Conservation (phyloP, 2,329 filamentous ascomycete species). For the Pyricularia grisea region DNA sequence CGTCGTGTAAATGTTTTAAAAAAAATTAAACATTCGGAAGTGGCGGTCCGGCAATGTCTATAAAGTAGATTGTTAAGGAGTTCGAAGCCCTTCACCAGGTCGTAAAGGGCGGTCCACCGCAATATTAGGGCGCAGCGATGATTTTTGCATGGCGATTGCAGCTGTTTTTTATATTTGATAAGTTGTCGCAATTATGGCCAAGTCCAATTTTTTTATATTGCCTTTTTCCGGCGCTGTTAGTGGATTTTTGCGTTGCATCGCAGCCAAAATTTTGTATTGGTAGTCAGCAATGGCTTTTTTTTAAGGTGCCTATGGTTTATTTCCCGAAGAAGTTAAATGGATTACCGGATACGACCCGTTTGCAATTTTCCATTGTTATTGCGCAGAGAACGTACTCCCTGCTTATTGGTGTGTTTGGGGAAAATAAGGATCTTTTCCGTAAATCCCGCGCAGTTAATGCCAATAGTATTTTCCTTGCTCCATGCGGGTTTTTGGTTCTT, state of each 20-base stretch:
- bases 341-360: background rate
- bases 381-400: background rate
- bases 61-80: too few relatives aligned
- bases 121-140: too few relatives aligned
- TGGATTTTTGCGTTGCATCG: background rate
- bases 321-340: background rate
- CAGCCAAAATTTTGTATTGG: background rate
- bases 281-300: background rate
- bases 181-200: background rate
- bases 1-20: too few relatives aligned
- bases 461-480: too few relatives aligned
- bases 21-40: too few relatives aligned
- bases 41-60: too few relatives aligned
- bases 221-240: background rate
- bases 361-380: too few relatives aligned
- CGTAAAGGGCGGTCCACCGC: too few relatives aligned
- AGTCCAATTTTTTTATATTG: background rate
- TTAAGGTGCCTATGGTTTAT: background rate
- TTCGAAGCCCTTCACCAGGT: too few relatives aligned
- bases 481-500: too few relatives aligned
- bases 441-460: too few relatives aligned
- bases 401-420: background rate
- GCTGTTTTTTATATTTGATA: background rate
- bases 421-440: too few relatives aligned
- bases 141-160: background rate